phyloP scores from a whole-genome alignment of 257 asterid genomes.

The Phtheirospermum japonicum region DNA sequence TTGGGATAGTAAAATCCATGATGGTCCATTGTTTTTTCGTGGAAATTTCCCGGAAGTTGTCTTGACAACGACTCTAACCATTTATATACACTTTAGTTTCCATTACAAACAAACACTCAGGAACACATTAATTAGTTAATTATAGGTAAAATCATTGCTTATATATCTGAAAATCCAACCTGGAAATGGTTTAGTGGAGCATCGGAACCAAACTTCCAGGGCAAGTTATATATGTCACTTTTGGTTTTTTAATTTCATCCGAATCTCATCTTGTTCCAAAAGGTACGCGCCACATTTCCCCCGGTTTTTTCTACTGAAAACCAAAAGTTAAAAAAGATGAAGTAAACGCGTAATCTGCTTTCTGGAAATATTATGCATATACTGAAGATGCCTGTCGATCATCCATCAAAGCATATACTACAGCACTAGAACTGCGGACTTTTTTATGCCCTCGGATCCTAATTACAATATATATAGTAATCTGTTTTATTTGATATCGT shows the following conservation, averaged over 20 bases:
- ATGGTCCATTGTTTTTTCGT: too few relatives aligned
- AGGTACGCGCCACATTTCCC: conserved; percentile 1
- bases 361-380: background rate
- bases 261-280: background rate
- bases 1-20: too few relatives aligned
- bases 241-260: background rate
- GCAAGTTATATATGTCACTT: background rate
- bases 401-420: too few relatives aligned
- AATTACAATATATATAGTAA: too few relatives aligned
- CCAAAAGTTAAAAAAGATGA: background rate
- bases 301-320: background rate
- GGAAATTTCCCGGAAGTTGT: too few relatives aligned
- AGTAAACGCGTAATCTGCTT: conserved; percentile 15
- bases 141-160: background rate
- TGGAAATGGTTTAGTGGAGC: background rate
- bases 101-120: too few relatives aligned
- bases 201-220: background rate
- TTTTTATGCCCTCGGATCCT: too few relatives aligned
- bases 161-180: background rate
- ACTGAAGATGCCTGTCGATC: background rate
- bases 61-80: too few relatives aligned
- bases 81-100: too few relatives aligned
- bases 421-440: too few relatives aligned
- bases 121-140: too few relatives aligned
- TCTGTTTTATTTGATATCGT: too few relatives aligned